Base-by-base conservation (phyloP, 2,329 filamentous ascomycete genomes). In the Scopulariopsis brevicaulis region DNA sequence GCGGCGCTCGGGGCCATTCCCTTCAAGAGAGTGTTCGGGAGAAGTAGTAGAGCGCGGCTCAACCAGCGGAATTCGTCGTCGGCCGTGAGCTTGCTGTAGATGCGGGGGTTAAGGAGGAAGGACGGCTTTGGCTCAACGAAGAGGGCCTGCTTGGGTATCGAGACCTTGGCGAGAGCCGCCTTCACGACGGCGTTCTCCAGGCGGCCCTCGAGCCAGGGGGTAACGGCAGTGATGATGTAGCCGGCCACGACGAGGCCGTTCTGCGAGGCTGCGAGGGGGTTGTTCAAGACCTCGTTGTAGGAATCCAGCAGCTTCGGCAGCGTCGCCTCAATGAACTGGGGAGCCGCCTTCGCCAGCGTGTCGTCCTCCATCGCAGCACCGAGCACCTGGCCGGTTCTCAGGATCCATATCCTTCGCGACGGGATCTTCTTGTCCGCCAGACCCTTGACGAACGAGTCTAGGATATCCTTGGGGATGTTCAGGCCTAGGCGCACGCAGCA, bases 41-140 rank as follows among this genome's bases (percentile, higher is more conserved):
- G 73, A 28, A 84, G 80, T 18, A 80, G 74, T 54, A 97, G 74
- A 34, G 90, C 86, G 62, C 84, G 82, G 50, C 85, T 75, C 56
- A 89, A 80, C 89, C 94, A 96, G 57, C 75, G 77, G 22, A 91
- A 75, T 65, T 99, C 94, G 57, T 92, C 88, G 58, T 87, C 84
- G 0, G 77, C 73, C 2, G 80, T 78, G 25, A 96, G 66, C 67
- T 96, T 96, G 43, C 86, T 85, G 71, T 94, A 97, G 5, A 96
- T 83, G 61, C 89, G 87, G 37, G 87, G 81, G 65, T 89, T 96
- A 6, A 97, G 77, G 22, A 97, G 75, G 69, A 96, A 94, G 0
- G 93, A 96, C 15, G 89, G 85, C 68, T 96, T 96, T 0, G 89
- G 85, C n/a, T 86, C 84, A 43, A 85, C 70, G 1, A 79, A 77